Percentiles rank a stretch among this genome's conserved stretches.
Evolutionary conservation across 2,329 filamentous ascomycete species (phyloP).

Genomic region (Fusarium secorum): DNA sequence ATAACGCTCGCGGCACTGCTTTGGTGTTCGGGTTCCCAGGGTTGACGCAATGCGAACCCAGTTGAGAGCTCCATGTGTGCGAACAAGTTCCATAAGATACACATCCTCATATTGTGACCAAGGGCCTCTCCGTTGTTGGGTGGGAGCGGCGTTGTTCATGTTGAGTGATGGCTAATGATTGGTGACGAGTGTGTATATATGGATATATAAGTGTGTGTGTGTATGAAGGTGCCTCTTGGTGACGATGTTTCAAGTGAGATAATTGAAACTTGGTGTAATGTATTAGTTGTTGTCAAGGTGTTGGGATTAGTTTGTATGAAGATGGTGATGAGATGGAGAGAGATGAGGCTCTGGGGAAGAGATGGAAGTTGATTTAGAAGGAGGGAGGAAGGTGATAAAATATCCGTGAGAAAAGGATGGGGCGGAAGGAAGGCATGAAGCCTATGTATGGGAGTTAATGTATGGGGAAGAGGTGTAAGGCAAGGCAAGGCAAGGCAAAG

Average conservation of each 20-base stretch:
- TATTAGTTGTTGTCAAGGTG: not conserved
- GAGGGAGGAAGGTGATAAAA: constrained; percentile 41
- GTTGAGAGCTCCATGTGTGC: constrained; percentile 77
- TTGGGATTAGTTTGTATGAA: not conserved
- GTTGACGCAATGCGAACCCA: constrained; percentile 87
- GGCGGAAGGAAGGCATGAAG: constrained; percentile 39
- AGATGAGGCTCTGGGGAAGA: constrained; percentile 14
- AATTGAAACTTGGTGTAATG: not conserved
- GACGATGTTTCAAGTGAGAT: not conserved
- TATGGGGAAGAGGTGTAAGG: constrained; percentile 36
- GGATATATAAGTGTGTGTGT: not conserved
- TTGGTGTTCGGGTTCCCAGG: constrained; percentile 81
- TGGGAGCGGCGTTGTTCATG: constrained; percentile 20
- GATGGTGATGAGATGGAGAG: not conserved
- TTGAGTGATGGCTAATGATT: not conserved
- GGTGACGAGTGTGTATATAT: not conserved
- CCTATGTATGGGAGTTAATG: constrained; percentile 30
- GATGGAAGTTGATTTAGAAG: constrained; percentile 20
- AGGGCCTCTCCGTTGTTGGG: constrained; percentile 67
- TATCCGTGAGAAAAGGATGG: constrained; percentile 37
- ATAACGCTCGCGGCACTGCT: constrained; percentile 94
- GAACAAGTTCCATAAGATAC: constrained; percentile 74
- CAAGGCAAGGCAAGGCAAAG: constrained; percentile 8
- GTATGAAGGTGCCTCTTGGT: not conserved
- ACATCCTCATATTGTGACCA: constrained; percentile 83